Evolutionary conservation across 2,329 filamentous ascomycete genomes (phyloP), one percentile per base, ranked within the genome.

Genomic region (Xylariales sp.): DNA sequence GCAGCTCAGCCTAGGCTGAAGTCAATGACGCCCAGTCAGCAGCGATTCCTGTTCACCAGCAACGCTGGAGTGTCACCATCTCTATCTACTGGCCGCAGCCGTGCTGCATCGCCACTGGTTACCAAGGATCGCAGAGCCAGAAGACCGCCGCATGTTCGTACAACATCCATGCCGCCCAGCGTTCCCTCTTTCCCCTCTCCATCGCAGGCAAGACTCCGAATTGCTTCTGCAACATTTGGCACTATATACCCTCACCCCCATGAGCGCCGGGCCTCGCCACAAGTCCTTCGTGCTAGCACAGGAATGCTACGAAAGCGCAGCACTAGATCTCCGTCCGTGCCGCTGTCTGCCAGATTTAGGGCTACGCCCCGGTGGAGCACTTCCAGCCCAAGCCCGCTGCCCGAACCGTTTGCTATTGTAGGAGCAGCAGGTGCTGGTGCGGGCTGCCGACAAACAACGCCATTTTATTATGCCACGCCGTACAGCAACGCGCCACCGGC

Each of bases 401-500:
- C 61, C 4, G 52, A 61, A 21, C 53, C 53, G 4, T 40, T 59
- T 5, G 54, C 5, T 40, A 56, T 38, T 19, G 28, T 38, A 14
- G 19, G 35, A 8, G 59, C 58, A 12, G 23, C 29, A 10, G 33
- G 29, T 2, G 28, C 25, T n/a, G 23, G 20, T 4, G 40, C 35
- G 17, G 39, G 17, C 5, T 37, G 28, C 23, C 33, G 41, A 11
- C 37, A 40, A 24, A 67, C 66, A 11, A 78, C 74, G 1, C 83
- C 82, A 0, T 80, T 80, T 46, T 89, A 88, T 51, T 89, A 89
- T 51, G 83, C 83, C 3, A 90, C 85, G 1, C 85, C 85, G 0
- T 72, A 83, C 53, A 88, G 83, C 51, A 82, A 80, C 43, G 75
- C 69, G 4, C 69, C 76, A 1, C 56, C 62, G 7, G 57, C 66